These are phyloP conservation scores for Verticillium albo-atrum DNA, from an alignment of 2,329 filamentous ascomycete species.

Conservation along the genomic window DNA sequence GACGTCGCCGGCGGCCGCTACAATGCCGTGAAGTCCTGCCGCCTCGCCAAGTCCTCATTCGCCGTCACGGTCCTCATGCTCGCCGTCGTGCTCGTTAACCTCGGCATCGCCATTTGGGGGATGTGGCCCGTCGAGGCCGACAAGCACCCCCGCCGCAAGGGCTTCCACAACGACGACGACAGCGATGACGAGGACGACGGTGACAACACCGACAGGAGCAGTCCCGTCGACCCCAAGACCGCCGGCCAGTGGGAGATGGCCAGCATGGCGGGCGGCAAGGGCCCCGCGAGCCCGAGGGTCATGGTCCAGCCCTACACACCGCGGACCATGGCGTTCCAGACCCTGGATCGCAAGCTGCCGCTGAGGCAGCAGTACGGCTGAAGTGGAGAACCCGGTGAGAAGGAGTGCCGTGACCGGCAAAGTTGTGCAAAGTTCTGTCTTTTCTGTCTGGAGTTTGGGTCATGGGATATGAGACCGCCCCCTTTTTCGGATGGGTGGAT, in stretches of 20 bases:
- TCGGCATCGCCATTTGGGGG: constrained; percentile 55
- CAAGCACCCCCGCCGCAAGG: constrained; percentile 21
- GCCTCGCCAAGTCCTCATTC: constrained; percentile 64
- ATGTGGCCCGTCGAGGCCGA: constrained; percentile 53
- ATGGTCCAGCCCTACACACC: constrained; percentile 52
- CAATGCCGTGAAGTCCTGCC: constrained; percentile 54
- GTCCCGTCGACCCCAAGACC: constrained; percentile 27
- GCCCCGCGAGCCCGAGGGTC: constrained; percentile 26
- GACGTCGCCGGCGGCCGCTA: constrained; percentile 50
- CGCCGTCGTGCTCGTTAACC: constrained; percentile 54
- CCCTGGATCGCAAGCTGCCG: constrained; percentile 54
- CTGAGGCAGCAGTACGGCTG: constrained; percentile 31
- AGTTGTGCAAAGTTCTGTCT: neutral
- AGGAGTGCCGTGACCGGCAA: neutral
- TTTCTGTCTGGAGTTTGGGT: neutral
- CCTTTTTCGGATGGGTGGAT: neutral
- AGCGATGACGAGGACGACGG: constrained; percentile 39
- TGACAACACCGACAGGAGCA: constrained; percentile 22
- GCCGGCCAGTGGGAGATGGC: constrained; percentile 56
- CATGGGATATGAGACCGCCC: neutral
- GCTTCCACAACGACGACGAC: constrained; percentile 16
- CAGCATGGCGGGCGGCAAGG: constrained; percentile 29
- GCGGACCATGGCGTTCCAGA: constrained; percentile 63
- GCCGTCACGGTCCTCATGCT: constrained; percentile 62
- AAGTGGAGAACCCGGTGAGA: neutral